These are phyloP conservation scores for Fusarium subglutinans DNA, from an alignment of 2,329 filamentous ascomycete genomes.

Conservation along the genomic window DNA sequence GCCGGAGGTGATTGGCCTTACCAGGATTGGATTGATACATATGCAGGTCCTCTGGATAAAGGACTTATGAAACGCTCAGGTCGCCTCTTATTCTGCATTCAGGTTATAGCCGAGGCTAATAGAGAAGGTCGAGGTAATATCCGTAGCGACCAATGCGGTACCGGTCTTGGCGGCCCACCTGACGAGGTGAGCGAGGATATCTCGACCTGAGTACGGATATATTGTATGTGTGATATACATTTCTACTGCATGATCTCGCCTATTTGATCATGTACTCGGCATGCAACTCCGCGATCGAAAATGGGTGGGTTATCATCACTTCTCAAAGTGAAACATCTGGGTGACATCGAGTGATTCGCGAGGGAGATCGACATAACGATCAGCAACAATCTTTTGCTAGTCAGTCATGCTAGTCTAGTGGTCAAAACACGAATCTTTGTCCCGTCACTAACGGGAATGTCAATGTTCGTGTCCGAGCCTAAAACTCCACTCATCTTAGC, in stretches of 20 bases:
- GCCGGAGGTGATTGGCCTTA: not conserved
- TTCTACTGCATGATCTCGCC: not conserved
- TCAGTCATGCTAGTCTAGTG: not conserved
- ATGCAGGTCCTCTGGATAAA: not conserved
- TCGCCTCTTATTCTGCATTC: not conserved
- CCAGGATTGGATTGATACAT: not conserved
- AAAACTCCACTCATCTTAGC: not conserved
- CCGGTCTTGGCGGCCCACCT: slow-evolving; percentile 1
- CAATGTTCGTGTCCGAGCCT: not conserved
- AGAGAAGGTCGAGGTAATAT: not conserved
- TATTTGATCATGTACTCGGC: not conserved
- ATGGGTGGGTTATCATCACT: not conserved
- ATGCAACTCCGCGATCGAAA: not conserved
- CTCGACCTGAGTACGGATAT: not conserved
- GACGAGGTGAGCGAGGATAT: not conserved
- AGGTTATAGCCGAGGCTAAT: slow-evolving; percentile 1
- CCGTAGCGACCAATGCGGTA: not conserved
- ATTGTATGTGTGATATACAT: not conserved
- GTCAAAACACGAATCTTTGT: not conserved
- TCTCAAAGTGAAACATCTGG: not conserved
- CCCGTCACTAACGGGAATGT: slow-evolving; percentile 1
- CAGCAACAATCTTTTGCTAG: not conserved
- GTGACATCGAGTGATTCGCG: not conserved
- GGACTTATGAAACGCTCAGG: slow-evolving; percentile 1
- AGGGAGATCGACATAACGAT: not conserved